Conservation (phyloP, 306 rosid genomes). For the Trifolium subterraneum region DNA sequence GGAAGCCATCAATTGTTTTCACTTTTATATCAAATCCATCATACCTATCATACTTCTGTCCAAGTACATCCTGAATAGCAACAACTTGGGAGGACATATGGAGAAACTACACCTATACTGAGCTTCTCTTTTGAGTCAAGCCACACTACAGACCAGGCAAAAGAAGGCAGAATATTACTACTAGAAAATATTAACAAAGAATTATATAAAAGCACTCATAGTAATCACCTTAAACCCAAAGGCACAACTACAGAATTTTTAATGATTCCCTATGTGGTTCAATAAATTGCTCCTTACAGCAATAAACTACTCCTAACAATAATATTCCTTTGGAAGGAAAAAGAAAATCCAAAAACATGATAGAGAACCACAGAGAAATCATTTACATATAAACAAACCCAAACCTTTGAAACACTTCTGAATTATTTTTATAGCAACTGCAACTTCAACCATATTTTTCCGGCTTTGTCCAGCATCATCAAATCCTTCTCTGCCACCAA, state of each 20-base stretch:
- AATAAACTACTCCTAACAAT: too few relatives aligned
- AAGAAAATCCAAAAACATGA: background rate
- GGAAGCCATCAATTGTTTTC: slow-evolving; percentile 75
- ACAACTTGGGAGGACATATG: slow-evolving; percentile 77
- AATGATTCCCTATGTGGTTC: too few relatives aligned
- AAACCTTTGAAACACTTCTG: slow-evolving; percentile 61
- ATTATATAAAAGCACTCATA: too few relatives aligned
- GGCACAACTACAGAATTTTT: too few relatives aligned
- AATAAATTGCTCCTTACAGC: too few relatives aligned
- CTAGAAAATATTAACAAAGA: background rate
- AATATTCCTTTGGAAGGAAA: background rate
- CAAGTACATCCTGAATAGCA: slow-evolving; percentile 58
- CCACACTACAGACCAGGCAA: slow-evolving; percentile 51
- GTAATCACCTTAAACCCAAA: too few relatives aligned
- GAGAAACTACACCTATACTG: slow-evolving; percentile 72
- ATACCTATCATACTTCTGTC: slow-evolving; percentile 17
- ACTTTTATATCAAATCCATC: slow-evolving; percentile 68
- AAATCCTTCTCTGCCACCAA: slow-evolving; percentile 71
- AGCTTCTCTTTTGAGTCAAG: slow-evolving; percentile 42
- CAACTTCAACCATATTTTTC: slow-evolving; percentile 72
- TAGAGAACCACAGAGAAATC: background rate
- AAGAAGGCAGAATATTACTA: background rate
- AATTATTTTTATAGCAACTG: slow-evolving; percentile 59
- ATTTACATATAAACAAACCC: background rate
- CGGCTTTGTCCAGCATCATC: slow-evolving; percentile 48